Evolutionary conservation across 2,329 filamentous ascomycete species (phyloP).

Genomic region (Talaromyces piceae): DNA sequence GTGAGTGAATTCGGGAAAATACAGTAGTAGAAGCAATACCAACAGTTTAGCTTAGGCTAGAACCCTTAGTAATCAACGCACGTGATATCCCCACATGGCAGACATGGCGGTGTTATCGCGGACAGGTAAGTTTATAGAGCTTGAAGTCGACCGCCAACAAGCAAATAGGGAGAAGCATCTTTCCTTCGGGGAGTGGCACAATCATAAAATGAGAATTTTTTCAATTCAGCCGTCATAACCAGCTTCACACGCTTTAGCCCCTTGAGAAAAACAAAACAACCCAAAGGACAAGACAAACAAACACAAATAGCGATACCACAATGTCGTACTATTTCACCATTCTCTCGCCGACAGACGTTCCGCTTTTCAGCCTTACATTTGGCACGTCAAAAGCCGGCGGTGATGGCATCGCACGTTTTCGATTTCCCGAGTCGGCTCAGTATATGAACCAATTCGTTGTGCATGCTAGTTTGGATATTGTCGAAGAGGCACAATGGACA

Average conservation of each 20-base stretch:
- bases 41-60: not conserved
- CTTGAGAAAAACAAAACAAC: not conserved
- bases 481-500: conserved; percentile 94
- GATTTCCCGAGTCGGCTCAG: conserved; percentile 78
- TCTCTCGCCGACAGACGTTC: conserved; percentile 89
- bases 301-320: too few species aligned
- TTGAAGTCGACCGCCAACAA: not conserved
- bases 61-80: not conserved
- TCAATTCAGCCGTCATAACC: not conserved
- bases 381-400: conserved; percentile 93
- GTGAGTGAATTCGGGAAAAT: too few species aligned
- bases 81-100: not conserved
- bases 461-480: conserved; percentile 86
- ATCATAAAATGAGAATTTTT: not conserved
- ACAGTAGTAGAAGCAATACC: too few species aligned
- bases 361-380: conserved; percentile 94
- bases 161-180: not conserved
- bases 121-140: not conserved
- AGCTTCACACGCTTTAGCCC: not conserved
- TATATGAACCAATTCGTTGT: conserved; percentile 98
- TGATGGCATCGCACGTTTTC: conserved; percentile 83
- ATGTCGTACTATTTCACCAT: conserved; percentile 99
- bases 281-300: conserved; percentile 19
- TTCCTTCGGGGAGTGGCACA: not conserved
- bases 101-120: not conserved